Conservation (phyloP, 768 basidiomycete genomes). For the Russula dissimulans region DNA sequence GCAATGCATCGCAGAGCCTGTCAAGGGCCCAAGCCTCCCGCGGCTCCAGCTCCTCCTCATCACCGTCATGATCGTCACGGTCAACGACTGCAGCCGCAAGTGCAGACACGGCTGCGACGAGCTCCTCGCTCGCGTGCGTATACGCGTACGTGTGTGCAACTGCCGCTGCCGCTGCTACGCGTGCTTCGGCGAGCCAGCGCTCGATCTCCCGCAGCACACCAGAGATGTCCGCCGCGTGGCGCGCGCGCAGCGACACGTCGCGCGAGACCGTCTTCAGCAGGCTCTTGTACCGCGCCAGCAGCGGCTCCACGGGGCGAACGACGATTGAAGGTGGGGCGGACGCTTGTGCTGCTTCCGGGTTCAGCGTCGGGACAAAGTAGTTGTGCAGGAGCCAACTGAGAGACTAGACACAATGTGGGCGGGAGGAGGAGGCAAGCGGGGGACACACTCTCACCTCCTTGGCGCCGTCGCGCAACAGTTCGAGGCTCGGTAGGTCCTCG, state of each 20-base stretch:
- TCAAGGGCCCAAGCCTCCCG: conserved; percentile 65
- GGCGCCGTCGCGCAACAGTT: conserved; percentile 67
- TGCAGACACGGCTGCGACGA: too few species aligned
- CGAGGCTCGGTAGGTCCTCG: conserved; percentile 83
- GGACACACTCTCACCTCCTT: conserved; percentile 41
- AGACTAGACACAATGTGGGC: conserved; percentile 37
- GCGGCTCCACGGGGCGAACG: conserved; percentile 52
- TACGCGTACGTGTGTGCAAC: conserved; percentile 40
- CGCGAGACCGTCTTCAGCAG: conserved; percentile 52
- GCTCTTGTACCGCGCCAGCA: conserved; percentile 66
- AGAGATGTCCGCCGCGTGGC: conserved; percentile 42
- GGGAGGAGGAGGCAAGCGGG: background rate
- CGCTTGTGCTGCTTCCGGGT: conserved; percentile 31
- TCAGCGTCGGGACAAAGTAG: conserved; percentile 74
- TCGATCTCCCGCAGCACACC: conserved; percentile 54
- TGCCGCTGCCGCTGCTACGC: conserved; percentile 29
- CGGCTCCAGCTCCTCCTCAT: conserved; percentile 34
- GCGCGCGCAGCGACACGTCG: conserved; percentile 51
- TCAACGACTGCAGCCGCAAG: background rate
- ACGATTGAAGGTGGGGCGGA: background rate
- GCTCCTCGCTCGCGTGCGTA: conserved; percentile 11
- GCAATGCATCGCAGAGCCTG: conserved; percentile 51
- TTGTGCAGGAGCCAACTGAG: conserved; percentile 76
- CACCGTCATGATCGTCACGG: conserved; percentile 15
- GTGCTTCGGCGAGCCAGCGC: conserved; percentile 70